Evolutionary conservation across 1,284 basidiomycete genomes (phyloP).

Genomic region (Coriolopsis trogii): DNA sequence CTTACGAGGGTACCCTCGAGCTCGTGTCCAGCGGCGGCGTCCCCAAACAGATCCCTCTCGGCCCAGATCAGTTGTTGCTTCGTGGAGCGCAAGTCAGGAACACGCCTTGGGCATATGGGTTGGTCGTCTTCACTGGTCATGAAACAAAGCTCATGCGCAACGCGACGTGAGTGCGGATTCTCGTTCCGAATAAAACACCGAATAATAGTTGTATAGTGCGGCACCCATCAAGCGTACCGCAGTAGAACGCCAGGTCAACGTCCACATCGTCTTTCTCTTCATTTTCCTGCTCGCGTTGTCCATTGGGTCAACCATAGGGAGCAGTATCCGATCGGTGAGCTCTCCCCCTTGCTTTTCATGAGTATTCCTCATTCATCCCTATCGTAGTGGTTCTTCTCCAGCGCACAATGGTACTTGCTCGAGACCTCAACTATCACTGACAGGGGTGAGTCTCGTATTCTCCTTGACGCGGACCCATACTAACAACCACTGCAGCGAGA

Average conservation of each 20-base stretch:
- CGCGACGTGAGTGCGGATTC: slow-evolving; percentile 70
- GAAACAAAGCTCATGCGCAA: slow-evolving; percentile 99
- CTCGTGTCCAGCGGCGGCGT: slow-evolving; percentile 59
- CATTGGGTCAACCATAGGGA: slow-evolving; percentile 90
- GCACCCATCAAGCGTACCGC: slow-evolving; percentile 97
- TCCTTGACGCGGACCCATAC: neutral
- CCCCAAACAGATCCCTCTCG: slow-evolving; percentile 85
- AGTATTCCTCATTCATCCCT: neutral
- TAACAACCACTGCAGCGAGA: slow-evolving; percentile 52
- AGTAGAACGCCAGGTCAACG: slow-evolving; percentile 95
- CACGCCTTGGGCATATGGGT: slow-evolving; percentile 94
- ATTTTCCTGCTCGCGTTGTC: slow-evolving; percentile 86
- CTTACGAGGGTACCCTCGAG: slow-evolving; percentile 87
- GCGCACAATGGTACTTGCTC: slow-evolving; percentile 83
- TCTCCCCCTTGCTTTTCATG: neutral
- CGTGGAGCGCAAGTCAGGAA: slow-evolving; percentile 96
- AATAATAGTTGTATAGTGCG: slow-evolving; percentile 51
- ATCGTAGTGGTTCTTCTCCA: slow-evolving; percentile 80
- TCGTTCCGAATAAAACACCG: slow-evolving; percentile 15
- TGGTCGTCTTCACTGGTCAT: slow-evolving; percentile 95
- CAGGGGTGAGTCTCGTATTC: slow-evolving; percentile 51
- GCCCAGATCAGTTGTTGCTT: slow-evolving; percentile 93
- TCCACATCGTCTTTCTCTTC: slow-evolving; percentile 97
- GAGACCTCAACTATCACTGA: slow-evolving; percentile 58
- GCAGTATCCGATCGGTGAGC: slow-evolving; percentile 74